Base-by-base conservation (phyloP, 106 monocot species). In the Acorus calamus region DNA sequence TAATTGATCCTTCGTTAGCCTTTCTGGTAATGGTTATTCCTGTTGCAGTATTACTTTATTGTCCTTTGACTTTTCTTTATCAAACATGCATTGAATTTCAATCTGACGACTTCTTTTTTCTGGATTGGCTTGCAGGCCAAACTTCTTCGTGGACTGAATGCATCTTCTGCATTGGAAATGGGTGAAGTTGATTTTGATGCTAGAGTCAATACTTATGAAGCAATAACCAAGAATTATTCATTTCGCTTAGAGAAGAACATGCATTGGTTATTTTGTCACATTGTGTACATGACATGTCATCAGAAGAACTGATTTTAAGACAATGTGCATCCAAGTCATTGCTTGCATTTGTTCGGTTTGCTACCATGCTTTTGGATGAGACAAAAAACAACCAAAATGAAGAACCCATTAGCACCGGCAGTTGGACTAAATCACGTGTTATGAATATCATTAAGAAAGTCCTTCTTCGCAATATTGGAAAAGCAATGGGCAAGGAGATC, bases 121-220 rank as follows among this genome's bases (percentile, higher is more conserved):
- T 72, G 3, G 10, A 54, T 0, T 68, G 45, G 51, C 43, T 41
- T 75, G 42, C 84, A 94, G 94, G 84, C 87, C 65, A 69, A 63
- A 47, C 76, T 85, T 64, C 62, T 96, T 55, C 78, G 60, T 56
- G 78, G 80, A 7, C 77, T 96, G 58, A 90, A 91, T 85, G 87
- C 96, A 8, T 54, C 75, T 56, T 90, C 90, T 73, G 45, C 71
- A 13, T 69, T 64, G 48, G 78, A 83, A 70, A 71, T 91, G 66
- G 87, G 66, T 65, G 96, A 96, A 68, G 13, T 87, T 60, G 96
- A 96, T 70, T 96, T 87, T 83, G 91, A 96, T 70, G 79, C 59
- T n/a, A 82, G 84, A 76, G 69, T 85, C 12, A 69, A 63, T 57
- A 85, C 87, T 13, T 88, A 96, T 79, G 74, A 81, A 47, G 62